These are phyloP conservation scores for Pseudonectria buxi DNA, from an alignment of 2,329 filamentous ascomycete genomes.

Conservation along the genomic window DNA sequence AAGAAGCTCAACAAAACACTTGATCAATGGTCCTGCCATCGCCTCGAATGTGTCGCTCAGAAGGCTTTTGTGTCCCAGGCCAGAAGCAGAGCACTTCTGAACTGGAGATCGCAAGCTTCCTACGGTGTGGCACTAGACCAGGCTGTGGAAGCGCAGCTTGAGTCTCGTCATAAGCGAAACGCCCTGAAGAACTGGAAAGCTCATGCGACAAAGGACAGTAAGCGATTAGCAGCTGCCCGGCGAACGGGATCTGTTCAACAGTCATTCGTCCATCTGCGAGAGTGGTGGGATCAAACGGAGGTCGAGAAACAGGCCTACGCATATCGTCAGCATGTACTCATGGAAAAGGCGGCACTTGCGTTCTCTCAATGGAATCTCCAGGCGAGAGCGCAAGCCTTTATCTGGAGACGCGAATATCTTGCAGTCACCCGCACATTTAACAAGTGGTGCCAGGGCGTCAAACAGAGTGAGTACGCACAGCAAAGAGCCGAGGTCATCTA, in stretches of 20 bases:
- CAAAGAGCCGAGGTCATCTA: conserved; percentile 12
- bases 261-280: conserved; percentile 18
- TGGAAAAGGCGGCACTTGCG: conserved; percentile 12
- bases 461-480: conserved; percentile 14
- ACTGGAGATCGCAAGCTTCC: conserved; percentile 17
- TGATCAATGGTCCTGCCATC: conserved; percentile 23
- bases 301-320: conserved; percentile 16
- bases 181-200: conserved; percentile 18
- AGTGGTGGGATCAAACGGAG: conserved; percentile 27
- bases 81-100: conserved; percentile 12
- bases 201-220: conserved; percentile 5
- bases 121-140: conserved; percentile 7
- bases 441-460: conserved; percentile 21
- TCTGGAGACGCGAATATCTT: conserved; percentile 27
- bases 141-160: conserved; percentile 13
- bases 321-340: conserved; percentile 15
- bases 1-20: conserved; percentile 15
- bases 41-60: conserved; percentile 14
- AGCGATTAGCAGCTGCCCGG: conserved; percentile 5
- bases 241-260: conserved; percentile 15
- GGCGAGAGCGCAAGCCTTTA: conserved; percentile 27
- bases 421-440: conserved; percentile 21
- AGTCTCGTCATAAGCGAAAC: conserved; percentile 7
- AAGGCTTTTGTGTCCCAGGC: conserved; percentile 11
- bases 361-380: conserved; percentile 28